Percentiles rank a stretch among this genome's conserved stretches.
phyloP scores from a whole-genome alignment of 345 rosid species.

The Camelina hispida region DNA sequence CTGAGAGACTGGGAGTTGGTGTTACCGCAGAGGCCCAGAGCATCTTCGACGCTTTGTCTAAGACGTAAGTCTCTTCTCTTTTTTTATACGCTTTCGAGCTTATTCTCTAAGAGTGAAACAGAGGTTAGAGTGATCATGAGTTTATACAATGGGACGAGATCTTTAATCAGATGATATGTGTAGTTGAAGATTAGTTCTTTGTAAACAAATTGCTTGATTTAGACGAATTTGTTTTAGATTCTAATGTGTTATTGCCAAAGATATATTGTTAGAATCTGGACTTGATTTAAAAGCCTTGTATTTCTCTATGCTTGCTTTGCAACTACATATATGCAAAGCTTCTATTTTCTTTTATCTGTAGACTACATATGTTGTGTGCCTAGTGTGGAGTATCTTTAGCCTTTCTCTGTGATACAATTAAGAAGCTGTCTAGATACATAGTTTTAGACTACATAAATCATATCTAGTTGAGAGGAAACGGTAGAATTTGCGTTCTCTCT shows the following conservation, averaged over 20 bases:
- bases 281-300: neutral
- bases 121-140: too few relatives aligned
- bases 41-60: conserved; percentile 86
- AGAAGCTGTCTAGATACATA: neutral
- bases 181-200: conserved; percentile 11
- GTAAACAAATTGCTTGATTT: neutral
- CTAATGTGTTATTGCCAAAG: neutral
- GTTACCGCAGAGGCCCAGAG: conserved; percentile 88
- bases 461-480: neutral
- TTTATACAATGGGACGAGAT: neutral
- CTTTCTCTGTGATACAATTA: conserved; percentile 4
- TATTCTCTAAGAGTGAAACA: too few relatives aligned
- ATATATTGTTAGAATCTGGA: neutral
- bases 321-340: neutral
- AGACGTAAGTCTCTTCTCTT: conserved; percentile 58
- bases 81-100: too few relatives aligned
- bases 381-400: conserved; percentile 8
- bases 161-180: neutral
- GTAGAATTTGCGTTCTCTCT: conserved; percentile 17
- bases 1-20: conserved; percentile 92
- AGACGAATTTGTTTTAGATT: neutral
- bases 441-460: neutral
- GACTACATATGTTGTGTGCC: conserved; percentile 9
- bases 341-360: neutral
- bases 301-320: neutral